Percentiles rank a stretch among this genome's conserved stretches.
Evolutionary conservation across 2,329 filamentous ascomycete genomes (phyloP).

Genomic region (Dothistroma septosporum): DNA sequence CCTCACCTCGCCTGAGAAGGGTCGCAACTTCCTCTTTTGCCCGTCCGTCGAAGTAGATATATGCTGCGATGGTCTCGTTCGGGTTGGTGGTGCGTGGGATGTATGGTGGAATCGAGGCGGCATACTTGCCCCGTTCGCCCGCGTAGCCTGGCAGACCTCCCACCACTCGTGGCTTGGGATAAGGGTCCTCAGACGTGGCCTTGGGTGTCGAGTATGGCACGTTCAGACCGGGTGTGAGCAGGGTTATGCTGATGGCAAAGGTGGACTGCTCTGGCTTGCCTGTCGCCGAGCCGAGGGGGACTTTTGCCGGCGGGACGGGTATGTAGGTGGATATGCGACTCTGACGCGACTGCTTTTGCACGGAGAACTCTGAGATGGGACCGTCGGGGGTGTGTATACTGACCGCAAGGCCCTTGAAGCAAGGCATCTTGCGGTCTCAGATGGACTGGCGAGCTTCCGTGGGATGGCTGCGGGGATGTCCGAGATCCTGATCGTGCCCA

Average conservation of each 20-base stretch:
- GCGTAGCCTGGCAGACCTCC: slow-evolving; percentile 60
- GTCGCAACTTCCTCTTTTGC: slow-evolving; percentile 97
- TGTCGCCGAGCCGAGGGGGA: slow-evolving; percentile 60
- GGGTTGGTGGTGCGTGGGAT: slow-evolving; percentile 86
- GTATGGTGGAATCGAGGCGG: slow-evolving; percentile 70
- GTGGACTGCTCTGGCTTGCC: slow-evolving; percentile 86
- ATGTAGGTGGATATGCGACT: slow-evolving; percentile 97
- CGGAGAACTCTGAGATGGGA: slow-evolving; percentile 85
- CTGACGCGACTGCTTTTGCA: slow-evolving; percentile 87
- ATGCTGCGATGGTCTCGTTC: slow-evolving; percentile 96
- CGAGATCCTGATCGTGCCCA: not conserved
- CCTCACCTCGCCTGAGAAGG: slow-evolving; percentile 82
- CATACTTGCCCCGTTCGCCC: slow-evolving; percentile 50
- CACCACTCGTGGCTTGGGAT: slow-evolving; percentile 77
- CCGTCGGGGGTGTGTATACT: slow-evolving; percentile 82
- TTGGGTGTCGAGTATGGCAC: slow-evolving; percentile 93
- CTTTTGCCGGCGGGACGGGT: slow-evolving; percentile 81
- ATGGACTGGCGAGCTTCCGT: slow-evolving; percentile 7
- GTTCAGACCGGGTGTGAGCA: slow-evolving; percentile 80
- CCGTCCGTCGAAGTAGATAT: slow-evolving; percentile 97
- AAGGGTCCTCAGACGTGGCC: slow-evolving; percentile 67
- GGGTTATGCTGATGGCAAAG: slow-evolving; percentile 96
- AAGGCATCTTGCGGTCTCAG: slow-evolving; percentile 63
- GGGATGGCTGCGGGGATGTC: not conserved
- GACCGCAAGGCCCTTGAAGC: slow-evolving; percentile 95